Percentiles rank a stretch among this genome's conserved stretches.
Evolutionary conservation across 257 asterid genomes (phyloP).

Genomic region (Lycium barbarum): DNA sequence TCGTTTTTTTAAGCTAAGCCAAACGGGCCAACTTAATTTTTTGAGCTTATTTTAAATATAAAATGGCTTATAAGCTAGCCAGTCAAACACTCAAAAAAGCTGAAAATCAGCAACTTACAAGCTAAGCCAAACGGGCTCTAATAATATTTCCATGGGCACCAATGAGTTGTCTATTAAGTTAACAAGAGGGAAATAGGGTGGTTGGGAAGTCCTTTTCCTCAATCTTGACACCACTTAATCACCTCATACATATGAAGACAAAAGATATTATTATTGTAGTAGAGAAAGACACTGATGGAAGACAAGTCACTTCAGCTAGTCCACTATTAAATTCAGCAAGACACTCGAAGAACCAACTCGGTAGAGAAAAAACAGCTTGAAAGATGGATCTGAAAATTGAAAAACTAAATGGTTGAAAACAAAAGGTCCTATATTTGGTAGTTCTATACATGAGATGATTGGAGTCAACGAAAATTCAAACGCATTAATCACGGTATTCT

Average conservation of each 20-base stretch:
- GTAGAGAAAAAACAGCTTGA: background rate
- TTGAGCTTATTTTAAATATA: no score
- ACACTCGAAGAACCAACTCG: background rate
- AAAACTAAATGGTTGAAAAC: background rate
- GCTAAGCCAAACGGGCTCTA: no score
- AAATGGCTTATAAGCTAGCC: no score
- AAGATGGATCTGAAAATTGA: background rate
- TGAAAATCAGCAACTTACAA: no score
- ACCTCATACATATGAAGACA: slow-evolving; percentile 17
- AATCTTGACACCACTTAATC: slow-evolving; percentile 4
- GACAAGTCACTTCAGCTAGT: slow-evolving; percentile 5
- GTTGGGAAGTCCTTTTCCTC: slow-evolving; percentile 27
- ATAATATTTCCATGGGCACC: background rate
- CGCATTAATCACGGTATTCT: background rate
- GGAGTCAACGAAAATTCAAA: background rate
- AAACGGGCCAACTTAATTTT: no score
- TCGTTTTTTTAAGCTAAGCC: no score
- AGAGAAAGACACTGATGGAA: slow-evolving; percentile 5
- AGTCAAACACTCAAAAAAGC: no score
- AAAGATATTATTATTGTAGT: background rate
- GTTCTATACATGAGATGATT: background rate
- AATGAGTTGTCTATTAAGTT: background rate
- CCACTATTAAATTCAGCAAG: background rate
- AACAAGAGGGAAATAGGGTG: background rate
- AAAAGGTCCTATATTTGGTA: background rate